Conservation (phyloP, 2,329 filamentous ascomycete genomes). For the Fusarium begoniae region DNA sequence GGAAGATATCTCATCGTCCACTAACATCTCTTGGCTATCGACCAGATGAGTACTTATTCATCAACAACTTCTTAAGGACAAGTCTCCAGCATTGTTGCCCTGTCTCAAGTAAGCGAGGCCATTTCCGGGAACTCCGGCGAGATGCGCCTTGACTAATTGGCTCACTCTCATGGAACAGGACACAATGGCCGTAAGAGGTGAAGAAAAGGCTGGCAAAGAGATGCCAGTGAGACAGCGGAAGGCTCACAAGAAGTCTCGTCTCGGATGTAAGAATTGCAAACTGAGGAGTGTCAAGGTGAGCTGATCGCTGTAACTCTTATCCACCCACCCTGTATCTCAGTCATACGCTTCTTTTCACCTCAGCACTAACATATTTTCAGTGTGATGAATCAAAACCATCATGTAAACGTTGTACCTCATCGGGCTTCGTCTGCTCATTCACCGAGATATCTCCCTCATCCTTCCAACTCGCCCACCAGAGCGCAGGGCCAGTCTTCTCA, state of each 20-base stretch:
- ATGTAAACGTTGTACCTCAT: constrained; percentile 58
- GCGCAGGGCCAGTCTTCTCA: constrained; percentile 19
- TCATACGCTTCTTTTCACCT: neutral
- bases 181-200: constrained; percentile 12
- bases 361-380: constrained; percentile 43
- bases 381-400: constrained; percentile 63
- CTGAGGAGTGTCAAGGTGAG: constrained; percentile 61
- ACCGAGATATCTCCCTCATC: constrained; percentile 36
- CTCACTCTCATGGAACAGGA: neutral
- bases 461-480: constrained; percentile 35
- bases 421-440: constrained; percentile 60
- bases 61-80: neutral
- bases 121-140: constrained; percentile 10
- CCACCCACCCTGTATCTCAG: neutral
- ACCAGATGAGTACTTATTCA: neutral
- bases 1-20: neutral
- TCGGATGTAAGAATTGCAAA: constrained; percentile 66
- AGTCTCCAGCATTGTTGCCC: neutral
- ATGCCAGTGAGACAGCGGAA: constrained; percentile 42
- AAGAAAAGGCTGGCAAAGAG: neutral
- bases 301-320: neutral
- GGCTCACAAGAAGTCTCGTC: constrained; percentile 61
- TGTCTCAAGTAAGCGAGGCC: neutral
- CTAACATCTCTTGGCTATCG: constrained; percentile 1
- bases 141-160: neutral